These are phyloP conservation scores for Sedum album DNA, from an alignment of 164 flowering plant genomes.

Conservation along the genomic window DNA sequence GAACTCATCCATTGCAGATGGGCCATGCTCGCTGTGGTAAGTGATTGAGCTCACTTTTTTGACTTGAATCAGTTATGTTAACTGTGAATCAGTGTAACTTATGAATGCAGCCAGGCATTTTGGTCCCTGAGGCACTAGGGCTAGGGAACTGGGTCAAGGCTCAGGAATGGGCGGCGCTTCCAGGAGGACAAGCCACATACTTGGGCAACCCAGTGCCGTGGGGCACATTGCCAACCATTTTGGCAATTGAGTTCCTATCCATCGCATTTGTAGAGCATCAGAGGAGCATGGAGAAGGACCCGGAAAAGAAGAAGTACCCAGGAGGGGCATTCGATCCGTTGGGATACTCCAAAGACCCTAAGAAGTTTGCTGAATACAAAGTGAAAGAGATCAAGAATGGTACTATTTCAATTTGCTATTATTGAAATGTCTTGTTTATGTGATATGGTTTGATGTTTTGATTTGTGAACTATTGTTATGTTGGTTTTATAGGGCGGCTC, in stretches of 20 bases:
- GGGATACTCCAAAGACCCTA: slow-evolving; percentile 96
- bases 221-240: slow-evolving; percentile 89
- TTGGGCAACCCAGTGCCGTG: slow-evolving; percentile 95
- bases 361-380: slow-evolving; percentile 72
- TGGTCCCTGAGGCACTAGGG: slow-evolving; percentile 93
- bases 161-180: slow-evolving; percentile 94
- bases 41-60: background rate
- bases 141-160: slow-evolving; percentile 98
- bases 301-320: slow-evolving; percentile 96
- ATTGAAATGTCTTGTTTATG: too few relatives aligned
- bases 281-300: slow-evolving; percentile 91
- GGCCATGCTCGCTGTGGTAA: slow-evolving; percentile 99
- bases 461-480: background rate
- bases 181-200: slow-evolving; percentile 96
- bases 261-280: slow-evolving; percentile 95
- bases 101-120: slow-evolving; percentile 78
- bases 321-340: slow-evolving; percentile 97
- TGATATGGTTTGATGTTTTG: background rate
- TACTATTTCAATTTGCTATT: slow-evolving; percentile 8
- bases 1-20: slow-evolving; percentile 97
- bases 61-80: too few relatives aligned
- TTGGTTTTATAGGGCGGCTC: slow-evolving; percentile 52
- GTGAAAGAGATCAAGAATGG: slow-evolving; percentile 94
- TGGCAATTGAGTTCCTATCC: slow-evolving; percentile 76
- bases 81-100: background rate